These are phyloP conservation scores for Colletotrichum agaves DNA, from an alignment of 2,329 filamentous ascomycete genomes.

Conservation along the genomic window DNA sequence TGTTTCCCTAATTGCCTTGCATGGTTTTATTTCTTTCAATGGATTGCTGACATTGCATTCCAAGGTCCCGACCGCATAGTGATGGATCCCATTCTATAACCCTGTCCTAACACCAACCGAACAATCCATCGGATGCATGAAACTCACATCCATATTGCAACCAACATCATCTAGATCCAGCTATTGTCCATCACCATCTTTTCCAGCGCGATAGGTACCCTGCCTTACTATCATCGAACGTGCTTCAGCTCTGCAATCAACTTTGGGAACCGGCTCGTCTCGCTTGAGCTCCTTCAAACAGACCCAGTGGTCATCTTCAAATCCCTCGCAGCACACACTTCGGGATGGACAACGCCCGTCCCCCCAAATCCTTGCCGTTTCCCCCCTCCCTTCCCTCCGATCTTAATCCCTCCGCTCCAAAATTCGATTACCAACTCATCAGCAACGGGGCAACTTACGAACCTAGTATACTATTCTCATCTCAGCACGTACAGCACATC, in stretches of 20 bases:
- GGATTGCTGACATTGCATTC: conserved; percentile 5
- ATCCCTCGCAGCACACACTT: conserved; percentile 1
- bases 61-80: not conserved
- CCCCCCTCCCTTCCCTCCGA: conserved; percentile 22
- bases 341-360: conserved; percentile 30
- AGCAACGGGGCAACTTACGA: conserved; percentile 22
- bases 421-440: conserved; percentile 15
- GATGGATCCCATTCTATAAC: not conserved
- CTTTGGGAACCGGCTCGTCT: not conserved
- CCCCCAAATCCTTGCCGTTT: conserved; percentile 24
- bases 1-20: not conserved
- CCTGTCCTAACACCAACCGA: conserved; percentile 19
- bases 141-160: conserved; percentile 27
- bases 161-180: conserved; percentile 28
- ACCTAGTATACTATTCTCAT: conserved; percentile 24
- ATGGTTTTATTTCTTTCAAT: not conserved
- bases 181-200: conserved; percentile 19
- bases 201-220: not conserved
- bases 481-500: conserved; percentile 19
- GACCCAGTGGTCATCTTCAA: conserved; percentile 9
- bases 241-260: not conserved
- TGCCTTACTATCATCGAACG: not conserved
- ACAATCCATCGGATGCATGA: conserved; percentile 25
- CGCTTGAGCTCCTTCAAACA: conserved; percentile 19
- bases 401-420: conserved; percentile 25